Percentiles rank a stretch among this genome's conserved stretches.
Conservation (phyloP, 768 basidiomycete genomes). For the Suillus plorans region DNA sequence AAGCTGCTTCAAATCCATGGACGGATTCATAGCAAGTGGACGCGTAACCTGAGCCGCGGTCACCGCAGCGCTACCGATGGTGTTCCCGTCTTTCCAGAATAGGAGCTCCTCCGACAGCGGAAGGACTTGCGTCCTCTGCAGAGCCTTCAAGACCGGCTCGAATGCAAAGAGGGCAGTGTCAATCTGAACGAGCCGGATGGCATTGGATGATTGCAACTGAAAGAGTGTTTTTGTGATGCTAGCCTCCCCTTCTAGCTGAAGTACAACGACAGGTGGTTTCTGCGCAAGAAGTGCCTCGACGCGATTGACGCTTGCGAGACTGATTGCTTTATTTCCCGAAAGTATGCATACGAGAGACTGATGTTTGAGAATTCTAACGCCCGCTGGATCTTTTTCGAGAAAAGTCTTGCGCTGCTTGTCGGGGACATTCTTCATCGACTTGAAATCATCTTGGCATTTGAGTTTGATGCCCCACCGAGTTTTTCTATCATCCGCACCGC, state of each 20-base stretch:
- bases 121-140: conserved; percentile 46
- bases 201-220: conserved; percentile 34
- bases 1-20: conserved; percentile 39
- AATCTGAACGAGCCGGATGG: conserved; percentile 52
- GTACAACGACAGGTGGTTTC: conserved; percentile 48
- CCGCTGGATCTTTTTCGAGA: conserved; percentile 35
- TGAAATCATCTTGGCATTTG: conserved; percentile 35
- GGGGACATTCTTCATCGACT: conserved; percentile 32
- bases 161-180: conserved; percentile 64
- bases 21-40: conserved; percentile 30
- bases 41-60: conserved; percentile 24
- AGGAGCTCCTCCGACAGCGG: conserved; percentile 53
- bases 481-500: conserved; percentile 22
- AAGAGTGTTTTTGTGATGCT: conserved; percentile 40
- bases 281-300: conserved; percentile 52
- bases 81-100: conserved; percentile 43
- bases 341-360: conserved; percentile 56
- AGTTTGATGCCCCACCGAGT: conserved; percentile 44
- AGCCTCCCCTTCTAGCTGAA: conserved; percentile 50
- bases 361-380: conserved; percentile 45
- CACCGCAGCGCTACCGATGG: conserved; percentile 12
- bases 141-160: conserved; percentile 57
- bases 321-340: conserved; percentile 46
- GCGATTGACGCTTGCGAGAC: conserved; percentile 52
- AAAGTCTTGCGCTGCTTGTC: conserved; percentile 39